Conservation (phyloP, 1,284 basidiomycete species). For the Xerocomus minutiporus region DNA sequence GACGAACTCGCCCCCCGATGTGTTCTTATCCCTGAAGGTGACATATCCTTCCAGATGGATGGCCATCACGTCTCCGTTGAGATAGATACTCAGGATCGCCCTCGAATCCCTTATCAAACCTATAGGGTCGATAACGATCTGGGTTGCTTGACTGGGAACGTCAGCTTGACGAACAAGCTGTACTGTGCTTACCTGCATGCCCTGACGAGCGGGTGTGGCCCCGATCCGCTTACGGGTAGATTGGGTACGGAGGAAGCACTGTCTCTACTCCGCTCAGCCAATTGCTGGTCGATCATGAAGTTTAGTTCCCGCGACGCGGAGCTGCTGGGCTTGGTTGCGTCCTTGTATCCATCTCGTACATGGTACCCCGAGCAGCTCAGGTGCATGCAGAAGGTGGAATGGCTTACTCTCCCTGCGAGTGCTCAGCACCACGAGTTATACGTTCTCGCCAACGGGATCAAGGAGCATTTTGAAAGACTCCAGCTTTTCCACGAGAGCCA, state of each 20-base stretch:
- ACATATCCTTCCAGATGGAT: conserved; percentile 20
- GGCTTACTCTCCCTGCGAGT: conserved; percentile 17
- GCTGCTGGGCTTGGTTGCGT: conserved; percentile 34
- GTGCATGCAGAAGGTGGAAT: conserved; percentile 35
- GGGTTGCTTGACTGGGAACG: conserved; percentile 36
- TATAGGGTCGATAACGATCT: conserved; percentile 41
- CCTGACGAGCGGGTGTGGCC: conserved; percentile 37
- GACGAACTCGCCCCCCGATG: conserved; percentile 18
- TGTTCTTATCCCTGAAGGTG: conserved; percentile 42
- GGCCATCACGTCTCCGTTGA: conserved; percentile 25
- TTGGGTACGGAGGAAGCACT: conserved; percentile 48
- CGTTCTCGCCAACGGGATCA: conserved; percentile 24
- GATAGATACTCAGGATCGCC: conserved; percentile 17
- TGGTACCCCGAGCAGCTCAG: conserved; percentile 39
- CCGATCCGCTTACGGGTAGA: conserved; percentile 42
- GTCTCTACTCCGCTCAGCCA: conserved; percentile 35
- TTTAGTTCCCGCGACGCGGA: conserved; percentile 28
- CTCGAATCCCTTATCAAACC: conserved; percentile 29
- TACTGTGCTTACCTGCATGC: conserved; percentile 45
- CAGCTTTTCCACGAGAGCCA: conserved; percentile 4
- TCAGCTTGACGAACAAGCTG: conserved; percentile 34
- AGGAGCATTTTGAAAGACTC: conserved; percentile 26
- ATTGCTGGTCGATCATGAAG: conserved; percentile 38
- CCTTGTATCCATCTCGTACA: conserved; percentile 34
- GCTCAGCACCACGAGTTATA: conserved; percentile 34